Conservation (phyloP, 352 stramenopile genomes). For the Elongisporangium anandrum region DNA sequence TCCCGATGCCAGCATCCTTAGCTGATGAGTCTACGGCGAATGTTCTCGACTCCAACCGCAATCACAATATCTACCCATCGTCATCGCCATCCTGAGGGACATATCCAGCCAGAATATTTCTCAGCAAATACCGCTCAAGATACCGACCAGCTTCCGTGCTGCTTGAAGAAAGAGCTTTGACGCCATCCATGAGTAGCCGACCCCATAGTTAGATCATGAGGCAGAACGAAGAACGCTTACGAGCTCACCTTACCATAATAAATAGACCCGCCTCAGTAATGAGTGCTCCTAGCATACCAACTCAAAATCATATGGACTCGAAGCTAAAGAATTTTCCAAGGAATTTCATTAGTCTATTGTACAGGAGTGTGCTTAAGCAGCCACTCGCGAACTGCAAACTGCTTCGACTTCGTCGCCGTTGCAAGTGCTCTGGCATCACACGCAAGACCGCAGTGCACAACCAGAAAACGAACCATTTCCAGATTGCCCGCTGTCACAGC, state of each 20-base stretch:
- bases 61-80: neutral
- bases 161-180: neutral
- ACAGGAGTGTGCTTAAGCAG: neutral
- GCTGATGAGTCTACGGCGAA: neutral
- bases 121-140: neutral
- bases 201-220: neutral
- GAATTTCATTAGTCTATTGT: neutral
- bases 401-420: neutral
- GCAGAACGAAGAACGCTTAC: neutral
- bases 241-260: neutral
- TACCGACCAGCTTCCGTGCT: neutral
- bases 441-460: neutral
- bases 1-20: neutral
- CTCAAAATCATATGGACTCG: neutral
- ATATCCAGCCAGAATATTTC: neutral
- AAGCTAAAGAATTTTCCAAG: neutral
- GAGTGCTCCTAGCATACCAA: neutral
- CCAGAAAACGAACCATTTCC: neutral
- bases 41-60: neutral
- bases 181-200: neutral
- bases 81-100: neutral
- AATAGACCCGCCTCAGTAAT: neutral
- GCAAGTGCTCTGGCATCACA: neutral
- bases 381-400: neutral
- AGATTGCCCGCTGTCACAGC: neutral